Evolutionary conservation across 2,329 filamentous ascomycete genomes (phyloP), one percentile per base, ranked within the genome.

Genomic region (Dactylella cylindrospora): DNA sequence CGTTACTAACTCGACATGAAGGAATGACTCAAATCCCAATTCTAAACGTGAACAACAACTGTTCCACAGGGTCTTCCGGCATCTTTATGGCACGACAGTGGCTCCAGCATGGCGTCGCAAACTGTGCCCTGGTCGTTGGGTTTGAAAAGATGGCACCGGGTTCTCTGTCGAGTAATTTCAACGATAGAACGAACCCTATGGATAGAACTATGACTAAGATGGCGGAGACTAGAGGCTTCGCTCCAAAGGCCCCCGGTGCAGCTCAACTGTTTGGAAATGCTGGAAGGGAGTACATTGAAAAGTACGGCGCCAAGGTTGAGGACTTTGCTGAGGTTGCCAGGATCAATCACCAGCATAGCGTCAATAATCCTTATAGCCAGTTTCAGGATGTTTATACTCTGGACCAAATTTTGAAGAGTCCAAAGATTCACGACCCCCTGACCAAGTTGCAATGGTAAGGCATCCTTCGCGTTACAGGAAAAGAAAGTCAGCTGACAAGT

Each of bases 41-140:
- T 72, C 90, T 94, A 79, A 97, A 97, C 71, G 89, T 95, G 71
- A 97, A 96, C 81, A 97, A 97, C 80, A 96, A 96, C 78, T 97
- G 91, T 79, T 88, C 88, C 3, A 97, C 91, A 0, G 93, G 91
- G n/a, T 90, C 85, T 3, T 95, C 91, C 0, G 93, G 91, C 6
- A 77, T 97, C 55, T 84, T 84, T 71, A 85, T 97, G 80, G 93
- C 81, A 1, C 79, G 90, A 26, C 88, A 84, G 47, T 79, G 94
- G 72, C 84, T 96, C 68, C 79, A 83, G 5, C 80, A 87, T 68
- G 90, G 90, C 26, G 87, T 82, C 10, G 87, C 89, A 1, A 88
- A 95, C 74, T 95, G 89, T 71, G 83, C 95, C 15, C 77, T 97
- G 62, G 90, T 97, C 0, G 83, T 97, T 15, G 93, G 91, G 3